These are phyloP conservation scores for Penicillium sp. DNA, from an alignment of 2,329 filamentous ascomycete species.

Conservation along the genomic window DNA sequence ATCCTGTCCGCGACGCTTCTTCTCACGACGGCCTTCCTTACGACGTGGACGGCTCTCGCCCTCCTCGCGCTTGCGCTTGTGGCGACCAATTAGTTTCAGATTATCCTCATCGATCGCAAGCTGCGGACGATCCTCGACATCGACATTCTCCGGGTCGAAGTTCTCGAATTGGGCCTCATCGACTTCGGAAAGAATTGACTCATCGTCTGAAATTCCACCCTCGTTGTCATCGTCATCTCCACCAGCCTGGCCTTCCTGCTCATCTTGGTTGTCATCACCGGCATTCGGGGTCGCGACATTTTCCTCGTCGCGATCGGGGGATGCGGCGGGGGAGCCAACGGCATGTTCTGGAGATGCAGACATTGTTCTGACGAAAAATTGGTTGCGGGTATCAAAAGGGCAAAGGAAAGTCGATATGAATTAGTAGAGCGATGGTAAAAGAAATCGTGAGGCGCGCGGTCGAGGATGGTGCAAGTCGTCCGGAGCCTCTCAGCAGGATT, in stretches of 20 bases:
- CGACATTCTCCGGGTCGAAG: slow-evolving; percentile 65
- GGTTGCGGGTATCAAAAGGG: neutral
- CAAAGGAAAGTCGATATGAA: neutral
- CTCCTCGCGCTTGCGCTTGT: slow-evolving; percentile 67
- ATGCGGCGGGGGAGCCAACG: slow-evolving; percentile 24
- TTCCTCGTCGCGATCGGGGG: slow-evolving; percentile 29
- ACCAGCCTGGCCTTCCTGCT: slow-evolving; percentile 14
- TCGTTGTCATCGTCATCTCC: slow-evolving; percentile 36
- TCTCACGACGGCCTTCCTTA: slow-evolving; percentile 59
- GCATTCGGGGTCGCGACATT: slow-evolving; percentile 33
- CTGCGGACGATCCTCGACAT: slow-evolving; percentile 63
- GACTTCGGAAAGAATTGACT: slow-evolving; percentile 66
- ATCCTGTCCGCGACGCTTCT: slow-evolving; percentile 72
- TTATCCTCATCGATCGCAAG: slow-evolving; percentile 66
- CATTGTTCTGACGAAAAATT: slow-evolving; percentile 29
- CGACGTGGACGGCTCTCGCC: slow-evolving; percentile 71
- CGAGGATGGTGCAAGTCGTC: slow-evolving; percentile 8
- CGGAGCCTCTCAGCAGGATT: slow-evolving; percentile 11
- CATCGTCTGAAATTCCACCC: slow-evolving; percentile 59
- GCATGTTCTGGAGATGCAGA: slow-evolving; percentile 44
- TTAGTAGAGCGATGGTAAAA: neutral
- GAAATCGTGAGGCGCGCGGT: slow-evolving; percentile 16
- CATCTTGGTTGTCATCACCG: slow-evolving; percentile 24
- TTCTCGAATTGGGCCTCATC: slow-evolving; percentile 69
- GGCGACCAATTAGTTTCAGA: slow-evolving; percentile 63